A percentile compares a stretch with the other conserved stretches of the same genome.
Evolutionary conservation across 2,329 filamentous ascomycete species (phyloP).

Genomic region (Pseudofabraea citricarpa): DNA sequence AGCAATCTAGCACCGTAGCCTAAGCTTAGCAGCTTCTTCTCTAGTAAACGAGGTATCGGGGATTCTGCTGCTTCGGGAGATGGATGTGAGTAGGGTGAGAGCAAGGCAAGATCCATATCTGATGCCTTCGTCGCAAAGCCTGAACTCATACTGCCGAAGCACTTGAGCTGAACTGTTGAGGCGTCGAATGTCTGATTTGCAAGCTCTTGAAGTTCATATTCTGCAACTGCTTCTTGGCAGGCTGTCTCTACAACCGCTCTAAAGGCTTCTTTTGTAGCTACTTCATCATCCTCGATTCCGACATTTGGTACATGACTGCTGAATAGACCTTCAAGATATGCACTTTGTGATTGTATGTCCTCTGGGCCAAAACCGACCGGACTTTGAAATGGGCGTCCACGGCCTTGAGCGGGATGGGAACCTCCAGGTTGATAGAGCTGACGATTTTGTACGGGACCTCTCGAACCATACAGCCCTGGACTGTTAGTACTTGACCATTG

Average conservation of each 20-base stretch:
- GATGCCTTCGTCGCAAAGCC: slow-evolving; percentile 86
- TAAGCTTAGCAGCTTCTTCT: slow-evolving; percentile 66
- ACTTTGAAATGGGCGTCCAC: slow-evolving; percentile 10
- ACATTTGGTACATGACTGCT: slow-evolving; percentile 21
- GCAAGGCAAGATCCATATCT: slow-evolving; percentile 82
- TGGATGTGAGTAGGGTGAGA: slow-evolving; percentile 56
- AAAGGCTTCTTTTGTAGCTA: slow-evolving; percentile 67
- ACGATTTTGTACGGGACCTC: slow-evolving; percentile 20
- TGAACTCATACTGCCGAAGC: slow-evolving; percentile 78
- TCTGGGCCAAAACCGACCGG: slow-evolving; percentile 25
- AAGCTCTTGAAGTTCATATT: slow-evolving; percentile 42
- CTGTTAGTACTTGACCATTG: slow-evolving; percentile 3
- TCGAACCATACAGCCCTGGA: slow-evolving; percentile 3
- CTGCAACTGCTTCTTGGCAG: slow-evolving; percentile 53
- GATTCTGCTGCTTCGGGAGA: slow-evolving; percentile 50
- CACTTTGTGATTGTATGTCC: slow-evolving; percentile 43
- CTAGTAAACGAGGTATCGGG: slow-evolving; percentile 67
- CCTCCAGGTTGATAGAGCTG: slow-evolving; percentile 25
- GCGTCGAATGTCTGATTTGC: slow-evolving; percentile 42
- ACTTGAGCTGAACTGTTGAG: slow-evolving; percentile 61
- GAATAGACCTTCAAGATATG: slow-evolving; percentile 45
- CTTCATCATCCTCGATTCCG: slow-evolving; percentile 60
- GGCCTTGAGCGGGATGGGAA: slow-evolving; percentile 11
- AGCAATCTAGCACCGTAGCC: slow-evolving; percentile 74
- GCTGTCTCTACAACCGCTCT: slow-evolving; percentile 59